A percentile compares a stretch with the other conserved stretches of the same genome.
phyloP scores from a whole-genome alignment of 495 filamentous ascomycete species.

The Penicillium paxilli region DNA sequence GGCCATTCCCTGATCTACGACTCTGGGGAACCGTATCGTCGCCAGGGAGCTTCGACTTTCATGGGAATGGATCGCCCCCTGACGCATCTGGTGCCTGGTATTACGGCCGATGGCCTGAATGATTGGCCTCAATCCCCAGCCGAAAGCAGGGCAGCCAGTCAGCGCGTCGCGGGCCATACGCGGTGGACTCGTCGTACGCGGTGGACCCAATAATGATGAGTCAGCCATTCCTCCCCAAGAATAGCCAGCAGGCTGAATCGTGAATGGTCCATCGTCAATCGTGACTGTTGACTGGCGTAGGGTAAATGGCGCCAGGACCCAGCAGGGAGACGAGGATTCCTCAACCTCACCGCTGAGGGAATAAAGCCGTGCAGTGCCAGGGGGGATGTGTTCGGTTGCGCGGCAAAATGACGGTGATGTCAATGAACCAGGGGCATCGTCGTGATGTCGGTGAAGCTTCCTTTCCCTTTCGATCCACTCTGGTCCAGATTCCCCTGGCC shows the following conservation, averaged over 20 bases:
- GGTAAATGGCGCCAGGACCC: background rate
- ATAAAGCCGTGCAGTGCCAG: background rate
- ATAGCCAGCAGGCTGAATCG: constrained; percentile 6
- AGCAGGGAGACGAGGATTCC: constrained; percentile 9
- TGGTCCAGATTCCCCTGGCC: constrained; percentile 18
- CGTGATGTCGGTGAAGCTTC: constrained; percentile 9
- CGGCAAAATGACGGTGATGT: constrained; percentile 15
- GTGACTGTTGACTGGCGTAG: background rate
- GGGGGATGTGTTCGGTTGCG: background rate
- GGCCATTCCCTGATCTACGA: constrained; percentile 33
- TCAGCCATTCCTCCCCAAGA: constrained; percentile 24
- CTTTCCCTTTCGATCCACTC: constrained; percentile 11
- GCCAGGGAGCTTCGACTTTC: constrained; percentile 16
- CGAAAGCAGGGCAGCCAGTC: constrained; percentile 31
- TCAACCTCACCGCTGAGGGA: constrained; percentile 18
- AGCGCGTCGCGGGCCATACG: constrained; percentile 1
- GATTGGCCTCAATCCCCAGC: constrained; percentile 16
- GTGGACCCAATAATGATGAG: constrained; percentile 30
- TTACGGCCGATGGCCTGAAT: constrained; percentile 2
- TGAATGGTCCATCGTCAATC: background rate
- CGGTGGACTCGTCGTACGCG: constrained; percentile 1
- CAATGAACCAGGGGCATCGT: constrained; percentile 24
- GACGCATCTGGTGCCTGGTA: constrained; percentile 32
- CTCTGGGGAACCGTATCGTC: constrained; percentile 22
- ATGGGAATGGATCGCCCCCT: constrained; percentile 31